A percentile compares a stretch with the other conserved stretches of the same genome.
phyloP scores from a whole-genome alignment of 176 grass and related monocot species.

The Eremochloa ophiuroides region DNA sequence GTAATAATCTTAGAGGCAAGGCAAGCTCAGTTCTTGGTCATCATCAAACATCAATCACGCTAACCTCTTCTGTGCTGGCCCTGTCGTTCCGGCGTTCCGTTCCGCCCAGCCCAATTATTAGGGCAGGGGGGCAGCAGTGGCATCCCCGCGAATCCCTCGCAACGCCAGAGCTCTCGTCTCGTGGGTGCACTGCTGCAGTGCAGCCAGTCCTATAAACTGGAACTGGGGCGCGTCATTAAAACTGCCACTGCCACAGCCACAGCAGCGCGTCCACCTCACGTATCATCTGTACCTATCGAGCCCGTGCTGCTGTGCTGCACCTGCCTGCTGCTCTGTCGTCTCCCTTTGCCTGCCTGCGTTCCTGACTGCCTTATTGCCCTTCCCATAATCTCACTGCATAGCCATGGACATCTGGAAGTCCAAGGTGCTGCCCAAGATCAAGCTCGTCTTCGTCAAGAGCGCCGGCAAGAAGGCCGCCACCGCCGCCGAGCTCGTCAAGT shows the following conservation, averaged over 20 bases:
- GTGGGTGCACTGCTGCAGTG: constrained; percentile 7
- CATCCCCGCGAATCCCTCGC: constrained; percentile 28
- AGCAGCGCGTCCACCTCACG: constrained; percentile 23
- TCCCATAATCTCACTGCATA: no score
- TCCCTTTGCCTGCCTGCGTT: no score
- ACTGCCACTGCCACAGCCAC: not conserved
- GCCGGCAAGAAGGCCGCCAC: constrained; percentile 51
- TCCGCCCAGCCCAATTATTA: constrained; percentile 13
- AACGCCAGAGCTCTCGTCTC: not conserved
- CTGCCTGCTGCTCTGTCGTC: not conserved
- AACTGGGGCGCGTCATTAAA: not conserved
- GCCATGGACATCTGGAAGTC: constrained; percentile 56
- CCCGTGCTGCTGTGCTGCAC: not conserved
- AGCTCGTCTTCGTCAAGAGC: constrained; percentile 40
- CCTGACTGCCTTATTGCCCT: not conserved
- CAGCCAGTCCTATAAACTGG: constrained; percentile 15
- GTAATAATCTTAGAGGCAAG: not conserved
- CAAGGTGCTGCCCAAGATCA: constrained; percentile 60
- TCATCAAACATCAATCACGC: not conserved
- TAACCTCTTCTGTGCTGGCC: constrained; percentile 7
- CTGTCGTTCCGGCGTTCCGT: not conserved
- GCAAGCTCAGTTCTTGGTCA: not conserved
- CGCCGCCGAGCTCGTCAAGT: constrained; percentile 49
- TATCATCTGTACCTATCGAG: constrained; percentile 23
- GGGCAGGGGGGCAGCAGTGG: not conserved